phyloP scores from a whole-genome alignment of 352 stramenopile genomes.

The Globisporangium cystogenes region DNA sequence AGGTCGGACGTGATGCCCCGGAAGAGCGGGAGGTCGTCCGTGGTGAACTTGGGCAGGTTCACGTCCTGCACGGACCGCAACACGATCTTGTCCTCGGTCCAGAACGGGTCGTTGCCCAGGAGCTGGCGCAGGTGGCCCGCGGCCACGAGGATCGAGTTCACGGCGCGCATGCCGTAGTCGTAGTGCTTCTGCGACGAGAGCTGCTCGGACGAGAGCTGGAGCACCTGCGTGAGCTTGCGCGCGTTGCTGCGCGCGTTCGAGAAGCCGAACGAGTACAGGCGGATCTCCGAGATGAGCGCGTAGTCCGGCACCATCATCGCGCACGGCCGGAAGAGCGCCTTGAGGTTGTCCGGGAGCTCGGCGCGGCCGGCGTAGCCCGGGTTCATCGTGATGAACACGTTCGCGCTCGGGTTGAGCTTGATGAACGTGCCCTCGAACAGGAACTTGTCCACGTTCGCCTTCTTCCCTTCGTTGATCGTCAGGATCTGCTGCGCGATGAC shows the following conservation, averaged over 20 bases:
- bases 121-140: slow-evolving; percentile 89
- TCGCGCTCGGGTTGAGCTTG: slow-evolving; percentile 89
- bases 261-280: slow-evolving; percentile 92
- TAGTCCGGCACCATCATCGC: slow-evolving; percentile 97
- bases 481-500: slow-evolving; percentile 95
- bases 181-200: slow-evolving; percentile 94
- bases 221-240: slow-evolving; percentile 91
- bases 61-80: slow-evolving; percentile 91
- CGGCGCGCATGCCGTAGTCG: slow-evolving; percentile 94
- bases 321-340: slow-evolving; percentile 91
- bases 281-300: slow-evolving; percentile 92
- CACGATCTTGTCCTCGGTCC: slow-evolving; percentile 91
- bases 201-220: slow-evolving; percentile 93
- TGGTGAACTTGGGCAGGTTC: slow-evolving; percentile 93
- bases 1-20: slow-evolving; percentile 92
- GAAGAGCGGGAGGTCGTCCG: slow-evolving; percentile 91
- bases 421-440: slow-evolving; percentile 93
- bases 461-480: slow-evolving; percentile 91
- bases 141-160: slow-evolving; percentile 93
- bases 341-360: slow-evolving; percentile 93
- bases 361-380: slow-evolving; percentile 94
- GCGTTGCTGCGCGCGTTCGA: slow-evolving; percentile 85
- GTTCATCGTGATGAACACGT: slow-evolving; percentile 96
- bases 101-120: slow-evolving; percentile 84
- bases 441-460: slow-evolving; percentile 88